These are phyloP conservation scores for Annulohypoxylon moriforme DNA, from an alignment of 495 filamentous ascomycete genomes.

Conservation along the genomic window DNA sequence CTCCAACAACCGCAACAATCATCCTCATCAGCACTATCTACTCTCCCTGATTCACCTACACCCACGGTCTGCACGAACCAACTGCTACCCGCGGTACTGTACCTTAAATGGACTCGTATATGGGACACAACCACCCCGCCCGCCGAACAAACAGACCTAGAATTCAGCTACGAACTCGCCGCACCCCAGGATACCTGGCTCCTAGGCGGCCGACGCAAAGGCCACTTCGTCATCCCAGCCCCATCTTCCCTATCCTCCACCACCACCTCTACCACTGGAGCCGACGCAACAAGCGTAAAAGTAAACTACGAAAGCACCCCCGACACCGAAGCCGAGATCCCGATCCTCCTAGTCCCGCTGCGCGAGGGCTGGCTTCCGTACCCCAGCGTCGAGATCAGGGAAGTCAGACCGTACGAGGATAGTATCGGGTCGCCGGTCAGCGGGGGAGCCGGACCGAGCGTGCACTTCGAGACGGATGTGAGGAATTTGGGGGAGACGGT, in stretches of 20 bases:
- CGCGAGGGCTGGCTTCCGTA: constrained; percentile 78
- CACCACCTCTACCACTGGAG: not conserved
- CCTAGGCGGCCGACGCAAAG: constrained; percentile 81
- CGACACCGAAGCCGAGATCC: constrained; percentile 61
- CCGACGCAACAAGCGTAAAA: not conserved
- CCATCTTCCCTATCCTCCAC: constrained; percentile 27
- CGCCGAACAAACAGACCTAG: constrained; percentile 63
- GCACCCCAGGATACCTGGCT: constrained; percentile 83
- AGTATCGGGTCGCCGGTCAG: not conserved
- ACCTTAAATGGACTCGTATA: constrained; percentile 78
- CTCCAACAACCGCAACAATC: constrained; percentile 53
- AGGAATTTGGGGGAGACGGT: constrained; percentile 80
- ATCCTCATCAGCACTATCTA: constrained; percentile 27
- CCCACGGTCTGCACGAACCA: constrained; percentile 71
- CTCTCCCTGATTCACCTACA: constrained; percentile 43
- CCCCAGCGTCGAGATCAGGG: constrained; percentile 82
- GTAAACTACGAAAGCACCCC: constrained; percentile 40
- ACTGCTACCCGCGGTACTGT: constrained; percentile 75
- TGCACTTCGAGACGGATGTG: constrained; percentile 79
- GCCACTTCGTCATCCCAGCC: constrained; percentile 73
- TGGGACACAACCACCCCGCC: constrained; percentile 71
- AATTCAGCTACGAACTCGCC: constrained; percentile 87
- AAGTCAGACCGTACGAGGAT: constrained; percentile 52
- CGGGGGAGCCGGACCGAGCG: not conserved
- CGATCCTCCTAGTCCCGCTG: constrained; percentile 81